These are phyloP conservation scores for Lepidium didymum DNA, from an alignment of 345 rosid genomes.

Conservation along the genomic window DNA sequence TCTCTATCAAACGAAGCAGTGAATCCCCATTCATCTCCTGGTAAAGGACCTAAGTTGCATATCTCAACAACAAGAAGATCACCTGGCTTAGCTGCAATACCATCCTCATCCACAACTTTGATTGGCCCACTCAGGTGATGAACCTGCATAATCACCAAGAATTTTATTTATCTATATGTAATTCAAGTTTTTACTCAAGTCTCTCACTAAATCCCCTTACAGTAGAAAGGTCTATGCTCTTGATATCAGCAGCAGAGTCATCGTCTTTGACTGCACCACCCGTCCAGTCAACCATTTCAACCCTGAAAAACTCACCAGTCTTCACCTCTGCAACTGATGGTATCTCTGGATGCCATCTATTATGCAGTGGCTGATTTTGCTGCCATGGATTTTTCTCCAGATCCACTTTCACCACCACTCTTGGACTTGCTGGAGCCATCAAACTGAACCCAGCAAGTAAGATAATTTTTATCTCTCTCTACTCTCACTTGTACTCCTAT, in stretches of 20 bases:
- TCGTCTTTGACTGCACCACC: constrained; percentile 64
- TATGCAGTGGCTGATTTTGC: constrained; percentile 58
- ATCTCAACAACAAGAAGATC: constrained; percentile 82
- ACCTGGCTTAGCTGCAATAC: constrained; percentile 63
- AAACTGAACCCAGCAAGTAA: neutral
- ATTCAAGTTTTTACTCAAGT: neutral
- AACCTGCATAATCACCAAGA: constrained; percentile 33
- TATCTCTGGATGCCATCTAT: constrained; percentile 75
- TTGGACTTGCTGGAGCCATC: constrained; percentile 61
- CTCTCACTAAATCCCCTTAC: constrained; percentile 27
- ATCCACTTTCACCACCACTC: constrained; percentile 52
- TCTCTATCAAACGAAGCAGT: constrained; percentile 79
- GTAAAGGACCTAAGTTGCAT: constrained; percentile 81
- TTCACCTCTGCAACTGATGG: constrained; percentile 46
- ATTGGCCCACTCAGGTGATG: constrained; percentile 85
- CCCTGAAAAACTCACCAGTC: constrained; percentile 47
- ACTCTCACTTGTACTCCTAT: neutral
- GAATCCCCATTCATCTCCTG: constrained; percentile 89
- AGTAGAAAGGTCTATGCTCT: constrained; percentile 45
- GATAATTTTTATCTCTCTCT: constrained; percentile 23
- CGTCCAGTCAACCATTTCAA: constrained; percentile 73
- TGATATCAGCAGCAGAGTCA: constrained; percentile 49
- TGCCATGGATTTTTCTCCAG: constrained; percentile 67
- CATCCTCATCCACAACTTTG: constrained; percentile 54
- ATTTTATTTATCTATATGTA: neutral